Percentiles rank a stretch among this genome's conserved stretches.
Conservation (phyloP, 345 rosid species). For the Hypericum perforatum region DNA sequence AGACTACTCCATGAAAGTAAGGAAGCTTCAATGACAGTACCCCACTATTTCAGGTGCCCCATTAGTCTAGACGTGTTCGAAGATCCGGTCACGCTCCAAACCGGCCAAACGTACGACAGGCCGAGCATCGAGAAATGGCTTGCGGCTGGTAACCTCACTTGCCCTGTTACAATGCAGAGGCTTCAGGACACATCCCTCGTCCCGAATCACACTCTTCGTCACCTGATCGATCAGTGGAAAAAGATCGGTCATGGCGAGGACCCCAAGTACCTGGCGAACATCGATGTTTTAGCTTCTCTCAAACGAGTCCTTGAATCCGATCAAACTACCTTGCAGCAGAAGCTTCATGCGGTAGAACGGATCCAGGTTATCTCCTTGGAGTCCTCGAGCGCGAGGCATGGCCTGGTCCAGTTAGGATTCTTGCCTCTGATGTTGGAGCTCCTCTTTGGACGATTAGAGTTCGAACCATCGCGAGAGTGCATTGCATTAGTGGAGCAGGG, state of each 20-base stretch:
- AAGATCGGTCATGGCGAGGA: conserved; percentile 22
- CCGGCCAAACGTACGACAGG: conserved; percentile 71
- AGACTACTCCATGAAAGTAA: background rate
- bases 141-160: conserved; percentile 46
- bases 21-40: conserved; percentile 26
- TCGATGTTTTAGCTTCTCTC: conserved; percentile 23
- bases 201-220: conserved; percentile 58
- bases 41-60: conserved; percentile 57
- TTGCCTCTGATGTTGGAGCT: conserved; percentile 33
- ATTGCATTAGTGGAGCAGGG: conserved; percentile 25
- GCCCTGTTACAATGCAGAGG: conserved; percentile 72
- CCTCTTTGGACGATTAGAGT: conserved; percentile 23
- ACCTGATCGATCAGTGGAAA: conserved; percentile 50
- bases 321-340: conserved; percentile 14
- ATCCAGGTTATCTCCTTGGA: conserved; percentile 20
- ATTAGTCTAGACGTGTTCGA: conserved; percentile 53
- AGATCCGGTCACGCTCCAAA: conserved; percentile 61
- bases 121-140: conserved; percentile 59
- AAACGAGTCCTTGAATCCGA: conserved; percentile 34
- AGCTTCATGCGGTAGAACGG: conserved; percentile 22
- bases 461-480: conserved; percentile 15
- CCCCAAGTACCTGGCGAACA: conserved; percentile 9
- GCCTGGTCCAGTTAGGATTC: conserved; percentile 33
- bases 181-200: conserved; percentile 46
- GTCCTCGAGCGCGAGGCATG: conserved; percentile 16